Evolutionary conservation across 768 basidiomycete genomes (phyloP).

Genomic region (Rhodotorula paludigena): DNA sequence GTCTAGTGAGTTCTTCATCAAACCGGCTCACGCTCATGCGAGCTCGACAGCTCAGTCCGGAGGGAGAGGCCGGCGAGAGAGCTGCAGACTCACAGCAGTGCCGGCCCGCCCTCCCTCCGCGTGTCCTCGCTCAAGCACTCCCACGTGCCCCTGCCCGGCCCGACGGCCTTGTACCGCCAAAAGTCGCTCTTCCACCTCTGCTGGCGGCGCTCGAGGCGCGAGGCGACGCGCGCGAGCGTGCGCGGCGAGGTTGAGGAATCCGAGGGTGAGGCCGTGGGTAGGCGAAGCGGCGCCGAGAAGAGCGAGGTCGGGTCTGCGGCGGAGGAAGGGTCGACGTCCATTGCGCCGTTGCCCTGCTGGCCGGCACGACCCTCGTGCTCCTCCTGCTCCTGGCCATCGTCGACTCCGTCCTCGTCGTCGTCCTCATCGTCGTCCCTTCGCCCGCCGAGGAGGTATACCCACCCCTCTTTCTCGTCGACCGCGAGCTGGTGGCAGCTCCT

Average conservation of each 20-base stretch:
- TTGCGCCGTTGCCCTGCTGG: not conserved
- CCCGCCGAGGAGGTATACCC: constrained; percentile 37
- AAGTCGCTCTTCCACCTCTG: constrained; percentile 8
- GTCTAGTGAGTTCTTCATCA: too few species aligned
- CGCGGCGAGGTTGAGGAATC: too few species aligned
- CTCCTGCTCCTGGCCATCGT: constrained; percentile 1
- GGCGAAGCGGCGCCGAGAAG: too few species aligned
- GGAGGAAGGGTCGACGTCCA: not conserved
- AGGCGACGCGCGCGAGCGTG: not conserved
- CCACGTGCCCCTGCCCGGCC: constrained; percentile 27
- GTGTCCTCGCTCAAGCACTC: constrained; percentile 33
- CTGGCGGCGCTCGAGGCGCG: not conserved
- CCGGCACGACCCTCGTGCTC: not conserved
- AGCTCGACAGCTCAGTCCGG: not conserved
- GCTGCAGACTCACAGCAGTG: constrained; percentile 14
- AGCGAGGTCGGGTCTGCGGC: too few species aligned
- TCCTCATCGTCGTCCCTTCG: constrained; percentile 20
- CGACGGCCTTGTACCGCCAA: constrained; percentile 34
- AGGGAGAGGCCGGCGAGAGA: not conserved
- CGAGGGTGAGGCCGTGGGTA: too few species aligned
- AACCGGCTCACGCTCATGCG: not conserved
- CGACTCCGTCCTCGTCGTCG: not conserved
- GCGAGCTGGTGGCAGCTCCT: constrained; percentile 34
- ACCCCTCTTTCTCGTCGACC: constrained; percentile 30
- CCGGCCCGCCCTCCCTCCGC: constrained; percentile 30